Evolutionary conservation across 2,329 filamentous ascomycete species (phyloP), one percentile per base, ranked within the genome.

Genomic region (Epichloe aotearoae): DNA sequence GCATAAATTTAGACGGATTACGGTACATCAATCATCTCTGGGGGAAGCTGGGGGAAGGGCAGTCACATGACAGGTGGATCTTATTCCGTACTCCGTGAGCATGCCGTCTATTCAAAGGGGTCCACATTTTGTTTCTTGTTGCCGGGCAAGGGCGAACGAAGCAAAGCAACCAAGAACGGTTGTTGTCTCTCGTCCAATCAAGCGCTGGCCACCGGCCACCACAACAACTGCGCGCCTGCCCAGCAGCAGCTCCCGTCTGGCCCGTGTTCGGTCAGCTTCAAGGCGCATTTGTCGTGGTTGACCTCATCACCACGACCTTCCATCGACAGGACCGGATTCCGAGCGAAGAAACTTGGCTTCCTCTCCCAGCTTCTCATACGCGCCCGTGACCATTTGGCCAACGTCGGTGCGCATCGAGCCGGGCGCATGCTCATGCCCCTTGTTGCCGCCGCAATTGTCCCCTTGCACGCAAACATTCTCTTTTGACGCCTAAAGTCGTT

Each of bases 101-200:
- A 30, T 30, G 26, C 26, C 26, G 8, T 30, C 36, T 2, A 20
- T 15, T 40, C 12, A 11, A 38, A 11, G 12, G 40, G 47, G 44
- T 41, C 48, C 48, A 50, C 20, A 41, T n/a, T 43, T 40, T 49
- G 46, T 38, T 39, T 47, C 51, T 52, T 23, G 54, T 57, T 56
- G 54, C 55, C 51, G 41, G 55, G 55, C 55, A 55, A 37, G 37
- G 17, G 26, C 26, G 26, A 30, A 30, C 26, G 26, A 30, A 10
- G 10, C 30, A 26, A 20, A 26, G 30, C 19, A 43, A 38, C 37
- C 48, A 50, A 34, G 23, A 39, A 34, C 43, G 48, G 19, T 38
- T 33, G 19, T 36, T 33, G 48, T 46, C 26, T 46, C 49, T 36
- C 52, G 38, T 47, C 56, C 54, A 57, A 57, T 57, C 54, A 56